These are phyloP conservation scores for Elsinoe batatas DNA, from an alignment of 2,329 filamentous ascomycete species.

Conservation along the genomic window DNA sequence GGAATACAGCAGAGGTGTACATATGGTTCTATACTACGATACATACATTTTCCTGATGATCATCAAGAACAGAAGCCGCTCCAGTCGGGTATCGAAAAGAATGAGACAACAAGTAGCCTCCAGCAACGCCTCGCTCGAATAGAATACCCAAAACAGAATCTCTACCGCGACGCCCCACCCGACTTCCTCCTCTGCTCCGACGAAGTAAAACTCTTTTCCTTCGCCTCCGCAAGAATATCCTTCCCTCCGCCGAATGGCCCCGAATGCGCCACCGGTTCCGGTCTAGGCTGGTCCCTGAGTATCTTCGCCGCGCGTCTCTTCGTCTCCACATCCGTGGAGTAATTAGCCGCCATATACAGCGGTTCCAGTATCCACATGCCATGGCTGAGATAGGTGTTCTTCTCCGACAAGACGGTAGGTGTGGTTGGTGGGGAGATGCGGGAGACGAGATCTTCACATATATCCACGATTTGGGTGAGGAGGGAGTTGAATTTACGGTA, in stretches of 20 bases:
- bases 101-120: neutral
- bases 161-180: neutral
- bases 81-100: neutral
- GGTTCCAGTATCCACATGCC: constrained; percentile 6
- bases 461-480: neutral
- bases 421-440: neutral
- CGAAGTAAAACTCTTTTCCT: constrained; percentile 1
- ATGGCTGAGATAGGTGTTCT: constrained; percentile 2
- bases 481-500: neutral
- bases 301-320: neutral
- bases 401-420: neutral
- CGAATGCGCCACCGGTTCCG: neutral
- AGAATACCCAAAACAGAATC: neutral
- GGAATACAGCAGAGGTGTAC: too few relatives aligned
- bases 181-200: neutral
- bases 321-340: neutral
- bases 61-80: neutral
- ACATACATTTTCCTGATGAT: neutral
- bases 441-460: neutral
- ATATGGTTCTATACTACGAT: too few relatives aligned
- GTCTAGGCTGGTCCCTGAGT: neutral
- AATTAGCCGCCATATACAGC: constrained; percentile 4
- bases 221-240: neutral
- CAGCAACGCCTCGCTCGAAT: neutral
- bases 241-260: neutral